Base-by-base conservation (phyloP, 1,284 basidiomycete species). In the Rhodotorula sp. region DNA sequence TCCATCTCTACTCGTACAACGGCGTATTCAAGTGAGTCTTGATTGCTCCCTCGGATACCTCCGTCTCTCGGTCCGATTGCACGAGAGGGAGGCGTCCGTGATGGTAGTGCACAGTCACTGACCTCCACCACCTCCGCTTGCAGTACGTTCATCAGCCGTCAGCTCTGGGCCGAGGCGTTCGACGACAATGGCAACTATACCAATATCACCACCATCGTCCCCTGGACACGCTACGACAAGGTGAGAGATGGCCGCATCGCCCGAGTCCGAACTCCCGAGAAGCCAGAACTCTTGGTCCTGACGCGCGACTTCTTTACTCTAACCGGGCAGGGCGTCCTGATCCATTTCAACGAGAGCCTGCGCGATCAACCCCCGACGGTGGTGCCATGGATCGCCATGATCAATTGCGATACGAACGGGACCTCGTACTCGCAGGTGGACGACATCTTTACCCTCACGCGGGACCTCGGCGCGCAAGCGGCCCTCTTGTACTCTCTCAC, bases 361-460 rank as follows among this genome's bases (percentile, higher is more conserved):
- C 69, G 74, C 20, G 65, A 66, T 23, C 59, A 69, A 48, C 70
- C 71, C 18, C 85, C 82, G 0, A 80, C 82, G 0, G 69, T 83
- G 3, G 91, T 92, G 0, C 92, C 92, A 12, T 95, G 92, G 91
- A 91, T 95, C 74, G 92, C 93, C 7, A 86, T 93, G 77, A 87
- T 95, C 60, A 87, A 87, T 18, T 95, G 92, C 80, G 92, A 93
- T 79, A 79, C 80, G 65, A 92, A 93, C 80, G 86, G 88, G 34
- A 91, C 90, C 7, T 84, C 86, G 23, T 81, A 77, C 65, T 69
- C 79, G n/a, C 79, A 84, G 74, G 83, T 85, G 6, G 79, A 82
- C 62, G 92, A 95, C 80, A 87, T 93, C 65, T 92, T 94, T 81
- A 91, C 90, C 0, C 83, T 91, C 54, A 91, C 91, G 18, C 83